Percentiles rank a stretch among this genome's conserved stretches.
Conservation (phyloP, 2,329 filamentous ascomycete genomes). For the Calonectria pseudoreteaudii region DNA sequence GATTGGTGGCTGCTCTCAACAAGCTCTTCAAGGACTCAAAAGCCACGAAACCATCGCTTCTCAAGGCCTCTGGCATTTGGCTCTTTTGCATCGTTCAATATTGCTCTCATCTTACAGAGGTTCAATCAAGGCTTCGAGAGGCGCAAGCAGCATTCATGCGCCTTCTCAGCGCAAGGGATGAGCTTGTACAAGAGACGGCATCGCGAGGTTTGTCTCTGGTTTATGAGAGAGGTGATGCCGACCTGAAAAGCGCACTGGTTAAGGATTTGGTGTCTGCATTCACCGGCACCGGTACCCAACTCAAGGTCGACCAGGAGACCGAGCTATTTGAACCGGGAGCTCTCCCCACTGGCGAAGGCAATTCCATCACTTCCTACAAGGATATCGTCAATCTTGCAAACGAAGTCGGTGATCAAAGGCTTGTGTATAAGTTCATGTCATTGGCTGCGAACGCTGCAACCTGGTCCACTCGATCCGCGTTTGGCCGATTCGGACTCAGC, state of each 20-base stretch:
- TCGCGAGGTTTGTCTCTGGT: slow-evolving; percentile 91
- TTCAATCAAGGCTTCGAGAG: slow-evolving; percentile 80
- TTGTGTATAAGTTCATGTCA: slow-evolving; percentile 99
- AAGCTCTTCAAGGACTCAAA: slow-evolving; percentile 83
- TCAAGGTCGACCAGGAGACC: slow-evolving; percentile 90
- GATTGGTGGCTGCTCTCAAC: slow-evolving; percentile 70
- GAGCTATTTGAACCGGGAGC: slow-evolving; percentile 94
- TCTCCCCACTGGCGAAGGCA: slow-evolving; percentile 89
- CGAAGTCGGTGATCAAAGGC: slow-evolving; percentile 92
- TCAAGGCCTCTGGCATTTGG: slow-evolving; percentile 96
- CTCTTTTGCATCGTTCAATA: slow-evolving; percentile 91
- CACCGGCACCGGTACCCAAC: slow-evolving; percentile 78
- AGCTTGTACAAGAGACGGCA: slow-evolving; percentile 95
- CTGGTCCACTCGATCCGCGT: slow-evolving; percentile 96
- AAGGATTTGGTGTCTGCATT: slow-evolving; percentile 91
- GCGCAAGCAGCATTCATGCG: slow-evolving; percentile 90
- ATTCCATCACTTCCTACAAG: slow-evolving; percentile 93
- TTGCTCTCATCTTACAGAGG: slow-evolving; percentile 80
- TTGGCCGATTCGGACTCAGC: slow-evolving; percentile 92
- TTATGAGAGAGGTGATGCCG: slow-evolving; percentile 89
- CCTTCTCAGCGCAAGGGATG: slow-evolving; percentile 87
- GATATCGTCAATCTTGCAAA: slow-evolving; percentile 97
- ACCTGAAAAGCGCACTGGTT: slow-evolving; percentile 84
- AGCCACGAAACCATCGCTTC: slow-evolving; percentile 86
- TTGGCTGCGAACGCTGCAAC: slow-evolving; percentile 95